Base-by-base conservation (phyloP, 1,284 basidiomycete species). In the Ganoderma resinaceum region DNA sequence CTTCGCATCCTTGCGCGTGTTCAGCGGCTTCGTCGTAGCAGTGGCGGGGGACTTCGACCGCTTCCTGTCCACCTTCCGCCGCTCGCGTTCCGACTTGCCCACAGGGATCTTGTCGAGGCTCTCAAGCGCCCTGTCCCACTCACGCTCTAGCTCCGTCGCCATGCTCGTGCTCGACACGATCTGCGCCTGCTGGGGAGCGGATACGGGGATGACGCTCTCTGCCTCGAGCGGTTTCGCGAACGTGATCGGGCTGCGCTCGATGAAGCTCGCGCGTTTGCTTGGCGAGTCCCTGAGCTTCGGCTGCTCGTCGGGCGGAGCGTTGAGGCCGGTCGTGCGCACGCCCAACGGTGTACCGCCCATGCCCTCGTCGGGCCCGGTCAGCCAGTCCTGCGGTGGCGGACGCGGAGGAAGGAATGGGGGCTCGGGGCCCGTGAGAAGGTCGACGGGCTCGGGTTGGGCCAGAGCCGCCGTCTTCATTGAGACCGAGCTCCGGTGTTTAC, bases 211-310 rank as follows among this genome's bases (percentile, higher is more conserved):
- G 29, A 82, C 81, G 42, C 81, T 78, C 66, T 86, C 79, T 37
- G 86, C 85, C 70, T 87, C 85, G 59, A 86, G 86, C 18, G 84
- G 79, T 49, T 77, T 77, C 64, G 79, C 79, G 33, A 88, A 78
- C 49, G 78, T 78, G 40, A 87, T 75, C 42, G 82, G 82, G 70
- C 82, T 87, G 65, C 82, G 83, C 75, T 89, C 85, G 61, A 92
- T 85, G 64, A 86, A 84, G 3, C 91, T 92, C 37, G 90, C 87
- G 26, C 89, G 87, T 78, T 92, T 92, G 76, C 88, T 88, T 18
- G 90, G 90, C 35, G 90, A 90, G 31, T 90, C 85, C 63, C 91
- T 87, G 61, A 92, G 77, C 26, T 90, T 80, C 3, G 89, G 86
- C 65, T 61, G 81, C 74, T 53, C 59, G 67, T 62, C 59, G 65